A percentile compares a stretch with the other conserved stretches of the same genome.
phyloP scores from a whole-genome alignment of 306 rosid species.

The Castanea crenata region DNA sequence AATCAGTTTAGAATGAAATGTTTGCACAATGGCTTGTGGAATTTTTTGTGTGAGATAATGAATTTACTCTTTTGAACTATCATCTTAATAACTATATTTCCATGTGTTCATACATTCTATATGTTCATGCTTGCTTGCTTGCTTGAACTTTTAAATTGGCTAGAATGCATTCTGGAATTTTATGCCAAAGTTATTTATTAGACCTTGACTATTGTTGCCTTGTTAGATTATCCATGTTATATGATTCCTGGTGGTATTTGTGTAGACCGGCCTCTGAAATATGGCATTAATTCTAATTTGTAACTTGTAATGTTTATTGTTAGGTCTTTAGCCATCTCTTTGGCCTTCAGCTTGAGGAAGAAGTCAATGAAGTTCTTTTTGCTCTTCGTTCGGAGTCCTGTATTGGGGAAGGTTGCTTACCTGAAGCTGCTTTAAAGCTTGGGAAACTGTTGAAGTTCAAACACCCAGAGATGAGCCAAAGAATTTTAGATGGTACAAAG shows the following conservation, averaged over 20 bases:
- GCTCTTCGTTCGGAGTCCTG: conserved; percentile 64
- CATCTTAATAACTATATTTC: no score
- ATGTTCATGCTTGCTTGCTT: no score
- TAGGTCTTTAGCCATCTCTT: conserved; percentile 80
- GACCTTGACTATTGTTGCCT: background rate
- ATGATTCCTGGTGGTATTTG: background rate
- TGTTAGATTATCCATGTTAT: background rate
- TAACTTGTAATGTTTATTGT: conserved; percentile 19
- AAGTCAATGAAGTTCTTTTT: conserved; percentile 83
- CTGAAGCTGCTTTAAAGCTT: conserved; percentile 63
- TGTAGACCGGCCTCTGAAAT: background rate
- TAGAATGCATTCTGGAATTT: background rate
- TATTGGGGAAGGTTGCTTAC: conserved; percentile 42
- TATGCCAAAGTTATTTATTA: background rate
- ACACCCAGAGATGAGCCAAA: conserved; percentile 70
- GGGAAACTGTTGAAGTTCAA: conserved; percentile 62
- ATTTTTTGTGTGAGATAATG: no score
- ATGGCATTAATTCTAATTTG: background rate
- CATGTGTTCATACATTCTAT: no score
- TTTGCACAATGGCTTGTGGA: no score
- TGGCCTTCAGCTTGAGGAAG: conserved; percentile 81
- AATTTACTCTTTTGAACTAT: no score
- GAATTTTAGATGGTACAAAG: conserved; percentile 51
- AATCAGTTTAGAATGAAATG: background rate
- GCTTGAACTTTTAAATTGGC: no score